These are phyloP conservation scores for Galeopsis tetrahit DNA, from an alignment of 257 asterid genomes.

Conservation along the genomic window DNA sequence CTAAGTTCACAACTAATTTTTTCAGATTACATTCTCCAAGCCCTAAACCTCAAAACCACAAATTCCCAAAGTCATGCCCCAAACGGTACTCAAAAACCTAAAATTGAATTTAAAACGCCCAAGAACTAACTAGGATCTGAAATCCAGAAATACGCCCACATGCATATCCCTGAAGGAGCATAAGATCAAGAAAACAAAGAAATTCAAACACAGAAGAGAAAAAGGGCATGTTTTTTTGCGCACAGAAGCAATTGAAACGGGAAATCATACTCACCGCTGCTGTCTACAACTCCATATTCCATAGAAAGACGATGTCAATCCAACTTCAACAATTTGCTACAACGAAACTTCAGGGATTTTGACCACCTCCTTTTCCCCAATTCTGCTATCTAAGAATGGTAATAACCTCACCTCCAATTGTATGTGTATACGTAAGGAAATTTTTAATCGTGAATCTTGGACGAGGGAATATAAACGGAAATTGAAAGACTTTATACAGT, in stretches of 20 bases:
- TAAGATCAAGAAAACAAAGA: not conserved
- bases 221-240: not conserved
- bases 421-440: not conserved
- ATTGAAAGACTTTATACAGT: not conserved
- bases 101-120: not conserved
- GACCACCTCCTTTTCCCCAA: constrained; percentile 7
- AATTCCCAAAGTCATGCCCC: not conserved
- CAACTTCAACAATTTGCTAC: constrained; percentile 23
- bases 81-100: constrained; percentile 26
- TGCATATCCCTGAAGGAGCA: constrained; percentile 23
- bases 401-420: not conserved
- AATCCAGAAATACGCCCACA: constrained; percentile 15
- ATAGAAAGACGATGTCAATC: constrained; percentile 40
- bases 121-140: constrained; percentile 36
- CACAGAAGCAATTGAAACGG: constrained; percentile 5
- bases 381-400: not conserved
- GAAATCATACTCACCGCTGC: constrained; percentile 43
- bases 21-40: constrained; percentile 24
- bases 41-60: constrained; percentile 37
- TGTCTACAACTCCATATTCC: constrained; percentile 53
- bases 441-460: constrained; percentile 28
- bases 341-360: constrained; percentile 10
- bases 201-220: constrained; percentile 23
- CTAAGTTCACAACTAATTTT: not conserved
- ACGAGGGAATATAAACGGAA: constrained; percentile 28